A percentile compares a stretch with the other conserved stretches of the same genome.
Evolutionary conservation across 768 basidiomycete genomes (phyloP).

Genomic region (Mycena rosella): DNA sequence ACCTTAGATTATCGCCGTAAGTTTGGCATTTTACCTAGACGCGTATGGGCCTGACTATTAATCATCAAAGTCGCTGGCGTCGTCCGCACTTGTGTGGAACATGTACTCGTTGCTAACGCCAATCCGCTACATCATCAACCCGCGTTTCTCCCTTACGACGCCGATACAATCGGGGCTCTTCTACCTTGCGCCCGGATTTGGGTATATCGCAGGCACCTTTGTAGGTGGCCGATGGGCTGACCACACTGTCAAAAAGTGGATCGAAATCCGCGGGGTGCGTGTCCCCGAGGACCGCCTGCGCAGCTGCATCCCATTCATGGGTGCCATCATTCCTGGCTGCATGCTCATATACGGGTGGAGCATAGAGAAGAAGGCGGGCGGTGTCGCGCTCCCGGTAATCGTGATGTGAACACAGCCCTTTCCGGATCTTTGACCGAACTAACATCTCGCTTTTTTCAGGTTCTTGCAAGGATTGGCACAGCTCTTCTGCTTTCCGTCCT

Average conservation of each 20-base stretch:
- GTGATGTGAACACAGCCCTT: constrained; percentile 19
- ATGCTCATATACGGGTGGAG: constrained; percentile 37
- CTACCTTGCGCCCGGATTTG: constrained; percentile 34
- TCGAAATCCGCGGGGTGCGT: constrained; percentile 31
- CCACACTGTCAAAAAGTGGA: constrained; percentile 36
- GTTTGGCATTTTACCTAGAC: not conserved
- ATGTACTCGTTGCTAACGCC: constrained; percentile 36
- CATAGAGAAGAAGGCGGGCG: constrained; percentile 34
- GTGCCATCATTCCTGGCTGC: constrained; percentile 28
- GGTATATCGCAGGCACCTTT: constrained; percentile 33
- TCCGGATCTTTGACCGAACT: not conserved
- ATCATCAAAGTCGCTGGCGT: constrained; percentile 14
- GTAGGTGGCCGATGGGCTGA: constrained; percentile 35
- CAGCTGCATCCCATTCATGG: constrained; percentile 32
- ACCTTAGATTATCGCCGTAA: constrained; percentile 26
- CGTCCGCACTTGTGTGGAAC: constrained; percentile 34
- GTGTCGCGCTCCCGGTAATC: constrained; percentile 34
- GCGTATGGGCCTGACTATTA: not conserved
- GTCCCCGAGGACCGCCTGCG: constrained; percentile 34
- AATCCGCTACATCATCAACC: constrained; percentile 38
- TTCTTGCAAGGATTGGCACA: constrained; percentile 34
- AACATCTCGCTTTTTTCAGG: constrained; percentile 6
- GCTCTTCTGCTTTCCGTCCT: constrained; percentile 35
- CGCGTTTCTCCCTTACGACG: constrained; percentile 29
- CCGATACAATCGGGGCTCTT: constrained; percentile 36